Evolutionary conservation across 2,329 filamentous ascomycete species (phyloP).

Genomic region (Atkinsonella texensis): DNA sequence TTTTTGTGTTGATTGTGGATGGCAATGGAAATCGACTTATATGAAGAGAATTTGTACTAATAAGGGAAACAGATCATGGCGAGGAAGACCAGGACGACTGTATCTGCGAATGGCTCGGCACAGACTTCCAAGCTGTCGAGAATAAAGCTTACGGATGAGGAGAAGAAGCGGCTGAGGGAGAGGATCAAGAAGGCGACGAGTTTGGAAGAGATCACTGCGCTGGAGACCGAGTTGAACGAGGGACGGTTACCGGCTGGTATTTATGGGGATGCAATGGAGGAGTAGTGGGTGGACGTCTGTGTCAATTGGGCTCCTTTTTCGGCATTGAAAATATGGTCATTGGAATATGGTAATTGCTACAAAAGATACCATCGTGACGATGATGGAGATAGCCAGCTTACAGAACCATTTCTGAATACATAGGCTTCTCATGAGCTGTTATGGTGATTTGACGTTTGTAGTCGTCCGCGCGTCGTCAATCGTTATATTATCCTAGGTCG

Average conservation of each 20-base stretch:
- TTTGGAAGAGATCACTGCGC: slow-evolving; percentile 73
- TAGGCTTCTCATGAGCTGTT: background rate
- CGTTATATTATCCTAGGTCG: no score
- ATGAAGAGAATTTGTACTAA: slow-evolving; percentile 1
- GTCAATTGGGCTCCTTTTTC: background rate
- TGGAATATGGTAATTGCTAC: no score
- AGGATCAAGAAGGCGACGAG: slow-evolving; percentile 82
- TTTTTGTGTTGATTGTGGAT: background rate
- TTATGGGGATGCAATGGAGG: slow-evolving; percentile 46
- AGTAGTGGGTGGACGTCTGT: slow-evolving; percentile 24
- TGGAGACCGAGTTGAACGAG: slow-evolving; percentile 89
- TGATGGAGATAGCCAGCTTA: no score
- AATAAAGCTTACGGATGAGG: slow-evolving; percentile 76
- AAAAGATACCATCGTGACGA: no score
- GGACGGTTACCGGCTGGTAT: slow-evolving; percentile 68
- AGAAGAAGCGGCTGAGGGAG: slow-evolving; percentile 75
- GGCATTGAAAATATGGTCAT: no score
- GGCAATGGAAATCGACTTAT: background rate
- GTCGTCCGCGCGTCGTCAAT: background rate
- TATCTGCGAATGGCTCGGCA: slow-evolving; percentile 31
- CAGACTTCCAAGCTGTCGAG: slow-evolving; percentile 54
- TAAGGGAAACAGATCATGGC: slow-evolving; percentile 56
- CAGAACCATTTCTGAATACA: no score
- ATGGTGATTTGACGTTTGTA: background rate
- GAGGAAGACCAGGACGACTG: slow-evolving; percentile 64